Evolutionary conservation across 2,329 filamentous ascomycete genomes (phyloP).

Genomic region (Alternaria longipes): DNA sequence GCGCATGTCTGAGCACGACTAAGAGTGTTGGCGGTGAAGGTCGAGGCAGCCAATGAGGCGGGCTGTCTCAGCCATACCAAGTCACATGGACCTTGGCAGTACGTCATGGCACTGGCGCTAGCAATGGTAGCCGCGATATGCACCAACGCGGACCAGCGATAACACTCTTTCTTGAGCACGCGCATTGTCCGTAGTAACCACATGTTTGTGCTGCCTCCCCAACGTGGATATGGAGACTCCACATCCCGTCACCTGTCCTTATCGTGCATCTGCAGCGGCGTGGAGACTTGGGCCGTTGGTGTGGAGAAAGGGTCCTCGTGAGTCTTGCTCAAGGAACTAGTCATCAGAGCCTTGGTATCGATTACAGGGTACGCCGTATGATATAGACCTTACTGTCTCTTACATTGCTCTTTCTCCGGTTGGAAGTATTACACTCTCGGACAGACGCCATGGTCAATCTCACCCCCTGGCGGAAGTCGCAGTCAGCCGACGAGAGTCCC

Average conservation of each 20-base stretch:
- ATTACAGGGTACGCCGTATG: constrained; percentile 2
- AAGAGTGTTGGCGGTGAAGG: constrained; percentile 11
- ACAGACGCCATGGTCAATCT: constrained; percentile 28
- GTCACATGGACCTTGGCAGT: constrained; percentile 15
- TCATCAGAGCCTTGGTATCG: constrained; percentile 8
- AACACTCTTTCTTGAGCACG: constrained; percentile 13
- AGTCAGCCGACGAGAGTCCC: constrained; percentile 6
- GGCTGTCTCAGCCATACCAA: background rate
- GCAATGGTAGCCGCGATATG: constrained; percentile 16
- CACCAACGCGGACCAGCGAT: constrained; percentile 4
- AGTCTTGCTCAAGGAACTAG: constrained; percentile 14
- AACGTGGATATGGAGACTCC: constrained; percentile 19
- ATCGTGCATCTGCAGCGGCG: constrained; percentile 21
- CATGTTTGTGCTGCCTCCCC: constrained; percentile 6
- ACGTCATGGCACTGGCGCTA: constrained; percentile 15
- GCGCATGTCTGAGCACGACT: constrained; percentile 1
- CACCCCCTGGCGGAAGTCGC: constrained; percentile 29
- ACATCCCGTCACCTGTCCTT: constrained; percentile 33
- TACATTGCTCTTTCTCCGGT: background rate
- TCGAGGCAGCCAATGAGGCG: constrained; percentile 2
- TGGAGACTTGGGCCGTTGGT: constrained; percentile 17
- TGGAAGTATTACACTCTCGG: background rate
- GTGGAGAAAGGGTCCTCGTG: constrained; percentile 21
- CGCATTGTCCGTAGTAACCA: constrained; percentile 13
- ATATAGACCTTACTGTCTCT: constrained; percentile 3